phyloP scores from a whole-genome alignment of 83 land plant species.

The Thuja plicata region DNA sequence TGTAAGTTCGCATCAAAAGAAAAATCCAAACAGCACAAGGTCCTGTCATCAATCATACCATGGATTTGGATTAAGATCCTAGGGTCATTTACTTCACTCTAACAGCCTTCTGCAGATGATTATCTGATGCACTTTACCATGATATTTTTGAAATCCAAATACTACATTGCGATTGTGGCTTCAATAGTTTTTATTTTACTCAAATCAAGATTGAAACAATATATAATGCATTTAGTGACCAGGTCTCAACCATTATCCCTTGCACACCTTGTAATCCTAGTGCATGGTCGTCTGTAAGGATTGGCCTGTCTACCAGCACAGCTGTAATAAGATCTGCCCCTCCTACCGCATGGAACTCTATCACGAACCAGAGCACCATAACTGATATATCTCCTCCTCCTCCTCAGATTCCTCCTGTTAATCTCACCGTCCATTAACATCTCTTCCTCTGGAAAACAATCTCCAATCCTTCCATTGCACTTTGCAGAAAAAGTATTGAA shows the following conservation, averaged over 20 bases:
- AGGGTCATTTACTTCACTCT: no score
- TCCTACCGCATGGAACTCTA: constrained; percentile 35
- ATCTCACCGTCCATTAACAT: constrained; percentile 40
- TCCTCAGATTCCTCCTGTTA: constrained; percentile 40
- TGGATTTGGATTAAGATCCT: no score
- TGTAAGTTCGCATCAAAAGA: not conserved
- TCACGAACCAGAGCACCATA: constrained; percentile 37
- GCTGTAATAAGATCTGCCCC: constrained; percentile 50
- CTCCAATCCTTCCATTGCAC: constrained; percentile 20
- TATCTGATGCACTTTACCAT: no score
- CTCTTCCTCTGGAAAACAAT: constrained; percentile 30
- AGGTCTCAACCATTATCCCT: constrained; percentile 6
- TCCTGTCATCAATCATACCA: no score
- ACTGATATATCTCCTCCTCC: constrained; percentile 35
- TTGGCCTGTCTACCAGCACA: constrained; percentile 43
- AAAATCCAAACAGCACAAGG: no score
- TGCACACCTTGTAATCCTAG: constrained; percentile 33
- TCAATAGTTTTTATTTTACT: not conserved
- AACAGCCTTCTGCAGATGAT: no score
- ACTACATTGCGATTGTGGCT: not conserved
- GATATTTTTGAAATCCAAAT: not conserved
- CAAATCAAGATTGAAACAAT: not conserved
- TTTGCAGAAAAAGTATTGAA: not conserved
- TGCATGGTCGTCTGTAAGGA: constrained; percentile 52
- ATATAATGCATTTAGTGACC: not conserved